Base-by-base conservation (phyloP, 2,329 filamentous ascomycete genomes). In the Trichoderma sp. region DNA sequence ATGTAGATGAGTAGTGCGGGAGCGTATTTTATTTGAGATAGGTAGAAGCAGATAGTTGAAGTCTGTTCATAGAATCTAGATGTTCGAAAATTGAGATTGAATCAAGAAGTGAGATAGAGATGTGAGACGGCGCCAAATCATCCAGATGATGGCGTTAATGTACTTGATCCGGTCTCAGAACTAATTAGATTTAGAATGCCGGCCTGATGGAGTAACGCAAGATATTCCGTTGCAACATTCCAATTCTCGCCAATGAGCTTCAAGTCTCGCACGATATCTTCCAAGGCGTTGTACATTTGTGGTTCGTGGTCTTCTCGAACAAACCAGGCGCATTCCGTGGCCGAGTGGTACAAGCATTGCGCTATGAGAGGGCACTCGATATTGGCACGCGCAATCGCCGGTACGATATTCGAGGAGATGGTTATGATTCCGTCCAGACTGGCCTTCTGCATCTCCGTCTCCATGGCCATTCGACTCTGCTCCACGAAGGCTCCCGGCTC, bases 311-410 rank as follows among this genome's bases (percentile, higher is more conserved):
- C 64, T 28, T 66, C 64, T 34, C 64, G 54, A 3, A 66, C 24
- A 24, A 66, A 66, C 64, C 64, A 66, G 16, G 64, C 64, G 11
- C 64, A 66, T n/a, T 66, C 64, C 8, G 54, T 59, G 7, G 64
- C 64, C 5, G 43, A 54, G n/a, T 66, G 64, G 11, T 66, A 66
- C 14, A 66, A 24, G 13, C 64, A 59, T 32, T 66, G 64, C 10
- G 64, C 28, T 34, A 59, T 59, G 10, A 66, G 64, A 4, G 64
- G 64, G 24, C 64, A 66, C 30, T 59, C 64, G 30, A 59, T 59
- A 37, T 66, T 51, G 13, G 64, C 54, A 8, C 64, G 64, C 8
- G 64, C 64, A 26, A 66, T 66, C 7, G 28, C 54, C 5, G 64
- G 64, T 10, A 66, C 24, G 3, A 37, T 30, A 11, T 18, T 51